phyloP scores from a whole-genome alignment of 2,329 filamentous ascomycete species.

The Neofusicoccum kwambonambiense region DNA sequence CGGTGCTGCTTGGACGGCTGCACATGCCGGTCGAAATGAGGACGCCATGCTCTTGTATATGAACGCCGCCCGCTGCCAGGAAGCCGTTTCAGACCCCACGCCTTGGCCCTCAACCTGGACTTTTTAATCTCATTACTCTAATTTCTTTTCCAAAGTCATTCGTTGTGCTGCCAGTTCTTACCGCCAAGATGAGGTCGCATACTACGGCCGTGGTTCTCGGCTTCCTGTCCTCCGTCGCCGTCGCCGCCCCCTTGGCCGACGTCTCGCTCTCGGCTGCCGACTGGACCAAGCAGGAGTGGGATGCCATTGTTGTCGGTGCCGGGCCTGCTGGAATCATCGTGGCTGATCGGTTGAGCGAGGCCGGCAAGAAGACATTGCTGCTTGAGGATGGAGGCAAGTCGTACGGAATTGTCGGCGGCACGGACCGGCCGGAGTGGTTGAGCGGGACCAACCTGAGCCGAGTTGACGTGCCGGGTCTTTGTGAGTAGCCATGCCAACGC shows the following conservation, averaged over 20 bases:
- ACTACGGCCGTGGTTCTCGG: slow-evolving; percentile 1
- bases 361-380: slow-evolving; percentile 52
- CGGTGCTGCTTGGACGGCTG: no score
- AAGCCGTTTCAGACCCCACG: not conserved
- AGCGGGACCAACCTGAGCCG: slow-evolving; percentile 48
- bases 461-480: slow-evolving; percentile 54
- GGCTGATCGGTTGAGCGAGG: slow-evolving; percentile 52
- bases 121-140: not conserved
- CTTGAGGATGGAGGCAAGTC: slow-evolving; percentile 54
- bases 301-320: slow-evolving; percentile 47
- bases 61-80: not conserved
- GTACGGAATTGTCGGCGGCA: slow-evolving; percentile 50
- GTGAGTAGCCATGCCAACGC: not conserved
- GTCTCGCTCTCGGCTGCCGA: not conserved
- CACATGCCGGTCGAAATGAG: not conserved
- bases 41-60: not conserved
- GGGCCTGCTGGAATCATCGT: slow-evolving; percentile 55
- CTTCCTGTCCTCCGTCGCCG: not conserved
- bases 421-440: slow-evolving; percentile 51
- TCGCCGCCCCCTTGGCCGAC: slow-evolving; percentile 4
- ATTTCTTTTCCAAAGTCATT: not conserved
- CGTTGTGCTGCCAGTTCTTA: not conserved
- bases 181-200: not conserved
- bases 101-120: not conserved
- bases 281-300: slow-evolving; percentile 19